Percentiles rank a stretch among this genome's conserved stretches.
Evolutionary conservation across 1,284 basidiomycete genomes (phyloP).

Genomic region (Stereum hirsutum): DNA sequence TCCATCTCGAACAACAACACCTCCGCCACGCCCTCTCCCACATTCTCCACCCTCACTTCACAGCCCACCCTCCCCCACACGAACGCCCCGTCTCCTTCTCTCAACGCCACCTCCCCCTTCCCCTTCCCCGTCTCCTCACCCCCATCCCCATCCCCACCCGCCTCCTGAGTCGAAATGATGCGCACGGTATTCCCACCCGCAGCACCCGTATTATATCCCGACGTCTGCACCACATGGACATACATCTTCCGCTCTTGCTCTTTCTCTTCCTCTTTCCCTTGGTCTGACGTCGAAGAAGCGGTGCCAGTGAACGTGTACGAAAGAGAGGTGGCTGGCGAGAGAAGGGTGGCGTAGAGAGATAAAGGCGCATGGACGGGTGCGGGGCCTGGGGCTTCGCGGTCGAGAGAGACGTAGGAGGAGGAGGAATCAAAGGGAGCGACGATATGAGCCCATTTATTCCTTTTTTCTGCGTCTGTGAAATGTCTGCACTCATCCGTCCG

Average conservation of each 20-base stretch:
- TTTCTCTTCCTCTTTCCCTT: background rate
- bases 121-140: slow-evolving; percentile 16
- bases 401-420: slow-evolving; percentile 41
- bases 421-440: slow-evolving; percentile 70
- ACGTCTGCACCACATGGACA: slow-evolving; percentile 67
- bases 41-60: slow-evolving; percentile 47
- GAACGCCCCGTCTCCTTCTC: slow-evolving; percentile 73
- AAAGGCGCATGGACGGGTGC: slow-evolving; percentile 64
- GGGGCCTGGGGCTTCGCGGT: slow-evolving; percentile 63
- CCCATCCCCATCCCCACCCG: too few relatives aligned
- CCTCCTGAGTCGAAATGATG: too few relatives aligned
- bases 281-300: too few relatives aligned
- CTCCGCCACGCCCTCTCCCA: slow-evolving; percentile 52
- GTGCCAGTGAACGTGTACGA: slow-evolving; percentile 32
- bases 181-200: slow-evolving; percentile 42
- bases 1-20: slow-evolving; percentile 70
- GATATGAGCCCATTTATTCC: slow-evolving; percentile 53
- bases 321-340: slow-evolving; percentile 46
- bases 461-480: slow-evolving; percentile 76
- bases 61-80: slow-evolving; percentile 34
- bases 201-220: slow-evolving; percentile 58
- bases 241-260: slow-evolving; percentile 38
- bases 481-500: slow-evolving; percentile 38
- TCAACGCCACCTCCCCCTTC: slow-evolving; percentile 30
- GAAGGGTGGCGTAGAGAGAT: slow-evolving; percentile 57